Evolutionary conservation across 1,284 basidiomycete genomes (phyloP), one percentile per base, ranked within the genome.

Genomic region (Pulchroboletus neoregius): DNA sequence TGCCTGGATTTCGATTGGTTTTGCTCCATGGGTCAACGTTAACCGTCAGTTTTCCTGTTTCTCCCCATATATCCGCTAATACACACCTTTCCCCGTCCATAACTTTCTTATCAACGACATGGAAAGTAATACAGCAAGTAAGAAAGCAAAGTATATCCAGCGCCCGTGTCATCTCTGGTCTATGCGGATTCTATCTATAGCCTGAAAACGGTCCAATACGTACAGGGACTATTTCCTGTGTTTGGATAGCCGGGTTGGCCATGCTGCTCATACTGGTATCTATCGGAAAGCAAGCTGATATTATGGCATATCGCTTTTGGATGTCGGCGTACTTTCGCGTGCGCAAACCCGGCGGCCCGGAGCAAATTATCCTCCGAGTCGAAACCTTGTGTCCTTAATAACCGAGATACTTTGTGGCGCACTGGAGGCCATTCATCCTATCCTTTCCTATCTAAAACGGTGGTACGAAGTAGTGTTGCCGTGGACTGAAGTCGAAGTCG

Each of bases 181-280:
- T 16, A 11, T 15, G 10, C 23, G 39, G 18, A 15, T 43, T 22
- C 39, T 45, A 43, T 46, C 39, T 43, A 41, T 35, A 30, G 11
- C 15, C 24, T 15, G 20, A 26, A 24, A 40, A 16, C 6, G 12
- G 8, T 5, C 13, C 30, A 38, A 34, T 30, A 16, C 5, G 7
- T 38, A n/a, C 43, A 32, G 11, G 22, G 15, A 36, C 16, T 13
- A 33, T 22, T 32, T 22, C 45, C 45, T 46, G 39, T 46, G 39
- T 43, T 46, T 46, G 33, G 32, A 23, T 30, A 22, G 30, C 44
- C 44, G 45, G 38, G 26, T 6, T 42, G 16, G 30, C 44, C 44
- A 18, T 26, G 15, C 2, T 22, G 13, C 31, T 10, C 37, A 12
- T 43, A 22, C 32, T 43, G 24, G 15, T 9, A 18, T 22, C 20